Percentiles rank a stretch among this genome's conserved stretches.
Evolutionary conservation across 768 basidiomycete species (phyloP).

Genomic region (Lactarius psammicola): DNA sequence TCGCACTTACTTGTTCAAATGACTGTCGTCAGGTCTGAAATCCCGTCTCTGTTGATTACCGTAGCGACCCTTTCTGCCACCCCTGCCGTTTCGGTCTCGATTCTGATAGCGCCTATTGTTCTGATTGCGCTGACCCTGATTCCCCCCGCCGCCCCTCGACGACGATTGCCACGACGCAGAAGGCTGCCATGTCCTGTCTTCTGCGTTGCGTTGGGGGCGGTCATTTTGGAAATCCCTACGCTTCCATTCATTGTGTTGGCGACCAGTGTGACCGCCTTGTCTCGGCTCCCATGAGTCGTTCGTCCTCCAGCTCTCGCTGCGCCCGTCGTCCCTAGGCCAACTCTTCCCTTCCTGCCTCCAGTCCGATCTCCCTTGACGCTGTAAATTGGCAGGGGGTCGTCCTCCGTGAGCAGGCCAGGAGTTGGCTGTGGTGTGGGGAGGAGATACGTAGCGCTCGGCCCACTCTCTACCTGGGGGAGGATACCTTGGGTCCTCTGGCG

Average conservation of each 20-base stretch:
- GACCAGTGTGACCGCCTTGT: conserved; percentile 22
- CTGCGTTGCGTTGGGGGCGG: conserved; percentile 33
- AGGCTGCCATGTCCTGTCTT: conserved; percentile 71
- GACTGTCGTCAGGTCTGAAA: conserved; percentile 58
- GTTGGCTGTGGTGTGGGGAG: conserved; percentile 14
- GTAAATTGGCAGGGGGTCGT: conserved; percentile 19
- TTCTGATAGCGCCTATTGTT: conserved; percentile 38
- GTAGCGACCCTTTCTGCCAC: conserved; percentile 32
- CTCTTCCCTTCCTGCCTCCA: conserved; percentile 36
- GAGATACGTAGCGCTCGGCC: conserved; percentile 18
- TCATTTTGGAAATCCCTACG: conserved; percentile 30
- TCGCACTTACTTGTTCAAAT: conserved; percentile 66
- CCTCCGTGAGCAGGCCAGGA: conserved; percentile 20
- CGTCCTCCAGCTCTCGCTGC: conserved; percentile 40
- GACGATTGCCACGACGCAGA: conserved; percentile 63
- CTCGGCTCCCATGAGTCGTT: conserved; percentile 38
- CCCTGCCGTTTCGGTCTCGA: conserved; percentile 26
- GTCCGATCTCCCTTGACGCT: conserved; percentile 23
- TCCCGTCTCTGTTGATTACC: conserved; percentile 41
- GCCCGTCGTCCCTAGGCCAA: conserved; percentile 46
- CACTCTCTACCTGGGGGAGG: conserved; percentile 22
- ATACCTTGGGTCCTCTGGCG: conserved; percentile 22
- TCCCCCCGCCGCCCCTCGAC: conserved; percentile 33
- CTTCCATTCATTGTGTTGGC: conserved; percentile 27
- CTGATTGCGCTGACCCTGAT: conserved; percentile 39